Conservation (phyloP, 192 early-diverging fungal genomes). For the Coemansia sp. region DNA sequence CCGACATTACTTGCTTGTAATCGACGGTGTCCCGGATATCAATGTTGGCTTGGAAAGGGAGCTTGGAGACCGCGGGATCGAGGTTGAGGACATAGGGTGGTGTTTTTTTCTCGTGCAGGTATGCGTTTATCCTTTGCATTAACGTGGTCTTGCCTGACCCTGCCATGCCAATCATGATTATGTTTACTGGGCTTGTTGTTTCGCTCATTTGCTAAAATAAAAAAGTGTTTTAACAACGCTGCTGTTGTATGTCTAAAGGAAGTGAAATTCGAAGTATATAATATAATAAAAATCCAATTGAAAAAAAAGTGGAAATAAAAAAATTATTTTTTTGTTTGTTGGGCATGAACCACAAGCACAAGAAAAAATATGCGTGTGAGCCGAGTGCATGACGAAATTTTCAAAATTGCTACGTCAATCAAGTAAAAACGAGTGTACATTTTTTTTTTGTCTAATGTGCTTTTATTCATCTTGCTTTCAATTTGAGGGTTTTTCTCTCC, state of each 20-base stretch:
- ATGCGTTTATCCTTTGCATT: constrained; percentile 93
- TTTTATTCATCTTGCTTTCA: not conserved
- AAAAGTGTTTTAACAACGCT: too few relatives aligned
- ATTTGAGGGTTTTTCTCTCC: not conserved
- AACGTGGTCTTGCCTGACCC: constrained; percentile 96
- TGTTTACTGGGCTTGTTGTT: constrained; percentile 42
- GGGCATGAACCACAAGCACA: too few relatives aligned
- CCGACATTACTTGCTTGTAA: constrained; percentile 98
- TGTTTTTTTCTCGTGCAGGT: constrained; percentile 74
- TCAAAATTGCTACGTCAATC: too few relatives aligned
- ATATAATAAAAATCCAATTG: too few relatives aligned
- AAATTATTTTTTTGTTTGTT: not conserved
- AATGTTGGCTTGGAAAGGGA: constrained; percentile 94
- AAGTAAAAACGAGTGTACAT: too few relatives aligned
- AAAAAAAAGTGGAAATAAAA: too few relatives aligned
- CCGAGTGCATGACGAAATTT: too few relatives aligned
- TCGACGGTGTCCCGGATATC: constrained; percentile 98
- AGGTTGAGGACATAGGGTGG: constrained; percentile 92
- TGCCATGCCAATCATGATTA: constrained; percentile 95
- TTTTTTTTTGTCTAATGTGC: too few relatives aligned
- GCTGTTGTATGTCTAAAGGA: too few relatives aligned
- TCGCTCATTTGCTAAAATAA: not conserved
- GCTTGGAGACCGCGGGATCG: constrained; percentile 84
- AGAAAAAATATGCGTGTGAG: too few relatives aligned
- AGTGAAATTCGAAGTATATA: too few relatives aligned